Percentiles rank a stretch among this genome's conserved stretches.
phyloP scores from a whole-genome alignment of 108 stramenopile species.

The Skeletonema costatum region DNA sequence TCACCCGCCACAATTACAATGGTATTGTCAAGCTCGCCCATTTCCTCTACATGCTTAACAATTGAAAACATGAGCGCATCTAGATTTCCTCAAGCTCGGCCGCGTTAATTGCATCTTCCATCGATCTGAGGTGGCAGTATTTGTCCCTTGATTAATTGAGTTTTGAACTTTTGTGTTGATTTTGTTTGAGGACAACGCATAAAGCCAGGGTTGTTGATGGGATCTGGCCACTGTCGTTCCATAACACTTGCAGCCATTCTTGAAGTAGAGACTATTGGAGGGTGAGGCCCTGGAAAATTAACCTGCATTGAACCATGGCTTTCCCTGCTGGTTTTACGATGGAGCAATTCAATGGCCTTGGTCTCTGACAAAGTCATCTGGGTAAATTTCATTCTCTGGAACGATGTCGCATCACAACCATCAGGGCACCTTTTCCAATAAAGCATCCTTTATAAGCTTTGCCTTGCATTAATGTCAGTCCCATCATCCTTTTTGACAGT shows the following conservation, averaged over 20 bases:
- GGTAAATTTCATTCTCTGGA: slow-evolving; percentile 20
- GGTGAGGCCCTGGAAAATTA: slow-evolving; percentile 36
- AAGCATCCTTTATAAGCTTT: slow-evolving; percentile 20
- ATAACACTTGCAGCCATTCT: slow-evolving; percentile 14
- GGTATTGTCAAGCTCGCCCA: slow-evolving; percentile 23
- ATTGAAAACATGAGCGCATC: slow-evolving; percentile 21
- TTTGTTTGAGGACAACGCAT: slow-evolving; percentile 26
- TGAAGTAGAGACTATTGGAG: slow-evolving; percentile 18
- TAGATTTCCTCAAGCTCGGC: slow-evolving; percentile 35
- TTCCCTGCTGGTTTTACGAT: slow-evolving; percentile 1
- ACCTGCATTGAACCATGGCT: slow-evolving; percentile 42
- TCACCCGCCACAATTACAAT: slow-evolving; percentile 22
- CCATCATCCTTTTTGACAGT: slow-evolving; percentile 11
- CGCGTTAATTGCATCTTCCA: slow-evolving; percentile 40
- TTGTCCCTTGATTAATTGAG: not conserved
- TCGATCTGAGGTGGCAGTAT: slow-evolving; percentile 19
- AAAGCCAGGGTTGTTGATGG: slow-evolving; percentile 2
- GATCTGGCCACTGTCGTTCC: slow-evolving; percentile 14
- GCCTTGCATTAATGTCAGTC: slow-evolving; percentile 17
- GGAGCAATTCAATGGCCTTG: slow-evolving; percentile 20
- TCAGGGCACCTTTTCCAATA: slow-evolving; percentile 7
- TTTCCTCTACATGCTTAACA: not conserved
- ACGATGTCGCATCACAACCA: slow-evolving; percentile 16
- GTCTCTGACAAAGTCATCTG: slow-evolving; percentile 28
- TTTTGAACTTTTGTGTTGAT: not conserved